Evolutionary conservation across 306 rosid genomes (phyloP).

Genomic region (Quercus gilva): DNA sequence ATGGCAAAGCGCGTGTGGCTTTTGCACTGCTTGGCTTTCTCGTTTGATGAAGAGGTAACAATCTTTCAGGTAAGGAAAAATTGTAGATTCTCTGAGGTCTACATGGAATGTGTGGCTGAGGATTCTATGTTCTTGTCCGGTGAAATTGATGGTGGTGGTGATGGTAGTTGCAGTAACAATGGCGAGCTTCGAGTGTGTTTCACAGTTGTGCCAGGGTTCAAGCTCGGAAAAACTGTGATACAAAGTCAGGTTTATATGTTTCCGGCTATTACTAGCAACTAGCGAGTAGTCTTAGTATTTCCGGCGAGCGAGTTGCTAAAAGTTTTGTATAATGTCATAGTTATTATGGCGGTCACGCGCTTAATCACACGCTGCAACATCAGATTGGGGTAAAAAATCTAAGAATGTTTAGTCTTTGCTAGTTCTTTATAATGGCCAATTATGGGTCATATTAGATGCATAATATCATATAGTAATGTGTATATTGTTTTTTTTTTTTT

Average conservation of each 20-base stretch:
- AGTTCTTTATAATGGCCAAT: neutral
- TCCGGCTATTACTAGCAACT: conserved; percentile 20
- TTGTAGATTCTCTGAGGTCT: conserved; percentile 83
- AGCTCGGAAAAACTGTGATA: conserved; percentile 56
- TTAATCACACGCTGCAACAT: neutral
- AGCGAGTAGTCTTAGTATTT: neutral
- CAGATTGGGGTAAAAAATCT: neutral
- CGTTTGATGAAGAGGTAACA: conserved; percentile 49
- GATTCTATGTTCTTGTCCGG: conserved; percentile 32
- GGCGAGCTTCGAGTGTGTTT: conserved; percentile 52
- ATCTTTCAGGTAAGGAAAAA: conserved; percentile 69
- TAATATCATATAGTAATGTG: neutral
- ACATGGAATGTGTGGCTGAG: conserved; percentile 74
- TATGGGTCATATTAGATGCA: neutral
- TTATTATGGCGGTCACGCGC: neutral
- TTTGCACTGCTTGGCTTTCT: conserved; percentile 65
- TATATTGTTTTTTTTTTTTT: neutral
- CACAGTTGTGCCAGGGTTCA: conserved; percentile 91
- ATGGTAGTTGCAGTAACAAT: conserved; percentile 2
- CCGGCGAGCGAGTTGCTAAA: conserved; percentile 10
- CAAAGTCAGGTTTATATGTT: conserved; percentile 83
- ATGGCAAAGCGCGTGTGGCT: conserved; percentile 82
- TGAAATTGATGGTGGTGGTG: conserved; percentile 24
- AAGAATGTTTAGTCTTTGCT: neutral
- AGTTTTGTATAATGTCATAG: neutral